Evolutionary conservation across 2,329 filamentous ascomycete genomes (phyloP).

Genomic region (Verticillium dahliae): DNA sequence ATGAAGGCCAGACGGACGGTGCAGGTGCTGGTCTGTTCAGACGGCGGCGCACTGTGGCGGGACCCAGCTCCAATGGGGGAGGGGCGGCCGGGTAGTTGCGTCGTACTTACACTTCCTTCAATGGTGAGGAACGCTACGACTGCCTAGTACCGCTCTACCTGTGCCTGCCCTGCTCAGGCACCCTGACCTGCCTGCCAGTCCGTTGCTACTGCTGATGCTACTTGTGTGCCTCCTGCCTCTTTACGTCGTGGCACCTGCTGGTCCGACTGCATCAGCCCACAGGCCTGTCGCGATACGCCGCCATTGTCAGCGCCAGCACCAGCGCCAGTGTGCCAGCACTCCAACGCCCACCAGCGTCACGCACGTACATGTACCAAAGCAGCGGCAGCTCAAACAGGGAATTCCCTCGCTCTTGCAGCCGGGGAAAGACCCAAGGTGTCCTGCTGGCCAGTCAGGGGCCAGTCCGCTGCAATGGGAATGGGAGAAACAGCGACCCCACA

Average conservation of each 20-base stretch:
- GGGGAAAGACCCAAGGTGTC: not conserved
- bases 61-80: not conserved
- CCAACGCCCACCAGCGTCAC: no score
- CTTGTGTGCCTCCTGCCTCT: no score
- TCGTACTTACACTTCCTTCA: not conserved
- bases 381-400: not conserved
- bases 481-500: not conserved
- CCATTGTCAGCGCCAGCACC: not conserved
- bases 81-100: not conserved
- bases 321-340: not conserved
- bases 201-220: no score
- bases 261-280: not conserved
- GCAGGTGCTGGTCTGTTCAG: not conserved
- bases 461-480: not conserved
- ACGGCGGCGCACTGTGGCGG: not conserved
- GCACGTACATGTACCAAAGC: not conserved
- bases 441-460: not conserved
- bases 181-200: no score
- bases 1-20: not conserved
- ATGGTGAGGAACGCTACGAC: no score
- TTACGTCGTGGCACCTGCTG: not conserved
- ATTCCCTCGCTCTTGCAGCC: not conserved
- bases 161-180: not conserved
- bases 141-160: not conserved
- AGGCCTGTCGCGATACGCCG: no score